Evolutionary conservation across 2,329 filamentous ascomycete genomes (phyloP).

Genomic region (Ilyonectria mors-panacis): DNA sequence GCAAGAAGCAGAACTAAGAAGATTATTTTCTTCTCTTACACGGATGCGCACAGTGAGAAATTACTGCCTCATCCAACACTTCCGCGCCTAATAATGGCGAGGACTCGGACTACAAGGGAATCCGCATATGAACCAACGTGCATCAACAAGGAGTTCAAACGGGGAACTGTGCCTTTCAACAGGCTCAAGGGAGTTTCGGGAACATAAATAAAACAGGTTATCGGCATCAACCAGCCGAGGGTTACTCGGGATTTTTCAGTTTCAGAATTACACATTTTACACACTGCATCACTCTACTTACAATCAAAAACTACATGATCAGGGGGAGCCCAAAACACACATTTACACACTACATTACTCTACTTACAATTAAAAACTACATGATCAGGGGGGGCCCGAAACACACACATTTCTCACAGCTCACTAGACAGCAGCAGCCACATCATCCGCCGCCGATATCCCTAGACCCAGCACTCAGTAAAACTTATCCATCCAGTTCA

Average conservation of each 20-base stretch:
- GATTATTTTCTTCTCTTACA: constrained; percentile 14
- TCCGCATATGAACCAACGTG: constrained; percentile 31
- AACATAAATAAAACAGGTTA: constrained; percentile 37
- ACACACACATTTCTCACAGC: constrained; percentile 22
- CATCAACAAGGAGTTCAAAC: constrained; percentile 36
- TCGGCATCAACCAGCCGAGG: constrained; percentile 37
- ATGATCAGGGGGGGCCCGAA: constrained; percentile 20
- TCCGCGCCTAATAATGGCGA: constrained; percentile 6
- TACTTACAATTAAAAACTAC: constrained; percentile 33
- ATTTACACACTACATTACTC: constrained; percentile 34
- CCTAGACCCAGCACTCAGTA: constrained; percentile 2
- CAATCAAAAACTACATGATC: constrained; percentile 31
- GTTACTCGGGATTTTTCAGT: constrained; percentile 30
- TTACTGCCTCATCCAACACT: constrained; percentile 7
- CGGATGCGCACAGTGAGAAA: constrained; percentile 27
- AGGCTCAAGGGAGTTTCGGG: constrained; percentile 45
- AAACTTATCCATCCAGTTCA: neutral
- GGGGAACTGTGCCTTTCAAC: constrained; percentile 48
- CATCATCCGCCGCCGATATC: neutral
- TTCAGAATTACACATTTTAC: constrained; percentile 35
- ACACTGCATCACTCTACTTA: constrained; percentile 34
- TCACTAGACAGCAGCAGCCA: constrained; percentile 26
- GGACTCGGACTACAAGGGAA: constrained; percentile 7
- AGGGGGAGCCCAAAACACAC: constrained; percentile 10
- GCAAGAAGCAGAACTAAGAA: constrained; percentile 67